Evolutionary conservation across 345 rosid genomes (phyloP).

Genomic region (Kandelia obovata): DNA sequence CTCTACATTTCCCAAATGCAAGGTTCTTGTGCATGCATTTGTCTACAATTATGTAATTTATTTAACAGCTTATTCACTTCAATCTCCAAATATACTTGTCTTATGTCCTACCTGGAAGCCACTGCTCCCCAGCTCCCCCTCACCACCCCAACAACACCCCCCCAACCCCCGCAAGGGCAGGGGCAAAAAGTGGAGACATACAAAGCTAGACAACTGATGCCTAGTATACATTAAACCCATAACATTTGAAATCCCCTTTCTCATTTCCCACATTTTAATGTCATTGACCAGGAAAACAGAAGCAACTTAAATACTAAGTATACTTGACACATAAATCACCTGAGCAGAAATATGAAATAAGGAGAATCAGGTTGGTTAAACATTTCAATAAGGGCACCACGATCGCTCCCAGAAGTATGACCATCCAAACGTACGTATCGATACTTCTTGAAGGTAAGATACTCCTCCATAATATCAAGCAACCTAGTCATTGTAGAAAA

Average conservation of each 20-base stretch:
- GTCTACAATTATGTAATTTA: too few species aligned
- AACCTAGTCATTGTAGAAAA: conserved; percentile 97
- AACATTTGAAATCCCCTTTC: background rate
- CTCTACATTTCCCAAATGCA: background rate
- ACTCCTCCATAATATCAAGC: conserved; percentile 95
- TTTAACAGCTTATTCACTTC: background rate
- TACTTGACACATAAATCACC: conserved; percentile 37
- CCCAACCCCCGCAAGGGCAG: too few species aligned
- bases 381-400: conserved; percentile 73
- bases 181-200: background rate
- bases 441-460: conserved; percentile 65
- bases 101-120: background rate
- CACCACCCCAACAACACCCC: too few species aligned
- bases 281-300: background rate
- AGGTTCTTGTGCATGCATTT: too few species aligned
- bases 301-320: conserved; percentile 14
- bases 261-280: too few species aligned
- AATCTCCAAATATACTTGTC: background rate
- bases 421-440: conserved; percentile 89
- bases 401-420: conserved; percentile 87
- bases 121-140: background rate
- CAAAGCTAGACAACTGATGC: background rate
- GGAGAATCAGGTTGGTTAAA: conserved; percentile 72
- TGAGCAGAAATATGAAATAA: conserved; percentile 80
- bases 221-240: background rate